Base-by-base conservation (phyloP, 106 monocot genomes). In the Narthecium ossifragum region DNA sequence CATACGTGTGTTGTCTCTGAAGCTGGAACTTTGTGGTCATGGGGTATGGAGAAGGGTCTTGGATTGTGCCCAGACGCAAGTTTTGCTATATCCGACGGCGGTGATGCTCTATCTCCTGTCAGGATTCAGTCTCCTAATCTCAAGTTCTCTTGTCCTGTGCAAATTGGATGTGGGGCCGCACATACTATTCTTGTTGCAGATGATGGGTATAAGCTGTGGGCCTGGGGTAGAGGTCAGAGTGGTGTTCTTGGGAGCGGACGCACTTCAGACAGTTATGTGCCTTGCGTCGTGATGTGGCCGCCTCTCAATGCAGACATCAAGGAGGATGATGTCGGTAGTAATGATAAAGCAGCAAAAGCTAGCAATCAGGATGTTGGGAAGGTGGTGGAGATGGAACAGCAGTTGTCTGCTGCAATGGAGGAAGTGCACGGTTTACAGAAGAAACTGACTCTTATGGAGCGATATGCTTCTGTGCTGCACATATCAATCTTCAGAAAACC, bases 21-120 rank as follows among this genome's bases (percentile, higher is more conserved):
- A 10, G 53, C 68, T 41, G 90, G 90, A 24, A 78, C 81, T 8
- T 78, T 85, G 6, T 90, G 90, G 90, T 81, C 78, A 24, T 90
- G 90, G 90, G 90, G 90, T 33, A 90, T 90, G 90, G 85, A 85
- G 70, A 85, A 71, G 45, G 85, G 90, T 31, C 78, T 90, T 22
- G 90, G 90, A 1, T 36, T 90, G 20, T 90, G 81, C 57, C 90
- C 90, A 0, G 81, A 82, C 54, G 85, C 80, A n/a, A 70, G 68
- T 26, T 82, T 72, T 40, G 14, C 54, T 18, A 73, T 74, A 50
- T 28, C 50, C 40, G 70, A 81, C 68, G 65, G 70, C 15, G 90
- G 90, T 6, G 90, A 90, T 79, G 80, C 85, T 21, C 63, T 81
- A 14, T 31, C 28, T 15, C 90, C 90, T 14, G 6, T 70, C 33